phyloP scores from a whole-genome alignment of 805 yeast genomes.

The Saccharomycopsis schoenii region DNA sequence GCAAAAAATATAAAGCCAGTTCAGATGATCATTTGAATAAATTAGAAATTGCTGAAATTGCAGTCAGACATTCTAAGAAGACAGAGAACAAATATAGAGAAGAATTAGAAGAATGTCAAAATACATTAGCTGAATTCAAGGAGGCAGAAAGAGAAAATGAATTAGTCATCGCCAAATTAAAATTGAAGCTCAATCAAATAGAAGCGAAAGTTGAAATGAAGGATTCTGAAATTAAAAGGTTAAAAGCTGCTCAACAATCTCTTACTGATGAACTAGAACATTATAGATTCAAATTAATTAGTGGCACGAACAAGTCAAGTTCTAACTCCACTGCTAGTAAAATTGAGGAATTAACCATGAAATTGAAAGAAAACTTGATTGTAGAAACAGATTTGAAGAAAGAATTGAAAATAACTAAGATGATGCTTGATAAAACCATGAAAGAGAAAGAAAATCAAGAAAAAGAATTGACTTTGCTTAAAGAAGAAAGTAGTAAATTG shows the following conservation, averaged over 20 bases:
- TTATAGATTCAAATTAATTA: constrained; percentile 36
- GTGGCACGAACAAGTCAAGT: constrained; percentile 32
- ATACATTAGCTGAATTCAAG: constrained; percentile 36
- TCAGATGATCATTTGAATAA: constrained; percentile 67
- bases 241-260: constrained; percentile 37
- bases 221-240: constrained; percentile 42
- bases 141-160: constrained; percentile 49
- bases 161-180: constrained; percentile 40
- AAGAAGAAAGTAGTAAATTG: constrained; percentile 31
- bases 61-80: constrained; percentile 51
- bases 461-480: constrained; percentile 21
- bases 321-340: constrained; percentile 33
- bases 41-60: constrained; percentile 70
- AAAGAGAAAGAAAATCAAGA: constrained; percentile 35
- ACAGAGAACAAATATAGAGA: constrained; percentile 44
- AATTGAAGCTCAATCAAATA: constrained; percentile 38
- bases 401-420: constrained; percentile 48
- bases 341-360: constrained; percentile 42
- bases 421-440: constrained; percentile 48
- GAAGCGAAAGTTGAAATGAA: constrained; percentile 50
- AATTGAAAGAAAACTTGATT: constrained; percentile 45
- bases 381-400: constrained; percentile 59
- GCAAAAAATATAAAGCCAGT: constrained; percentile 56
- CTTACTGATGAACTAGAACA: constrained; percentile 48
- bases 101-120: constrained; percentile 45